Evolutionary conservation across 2,329 filamentous ascomycete species (phyloP).

Genomic region (Lasiodiplodia sp.): DNA sequence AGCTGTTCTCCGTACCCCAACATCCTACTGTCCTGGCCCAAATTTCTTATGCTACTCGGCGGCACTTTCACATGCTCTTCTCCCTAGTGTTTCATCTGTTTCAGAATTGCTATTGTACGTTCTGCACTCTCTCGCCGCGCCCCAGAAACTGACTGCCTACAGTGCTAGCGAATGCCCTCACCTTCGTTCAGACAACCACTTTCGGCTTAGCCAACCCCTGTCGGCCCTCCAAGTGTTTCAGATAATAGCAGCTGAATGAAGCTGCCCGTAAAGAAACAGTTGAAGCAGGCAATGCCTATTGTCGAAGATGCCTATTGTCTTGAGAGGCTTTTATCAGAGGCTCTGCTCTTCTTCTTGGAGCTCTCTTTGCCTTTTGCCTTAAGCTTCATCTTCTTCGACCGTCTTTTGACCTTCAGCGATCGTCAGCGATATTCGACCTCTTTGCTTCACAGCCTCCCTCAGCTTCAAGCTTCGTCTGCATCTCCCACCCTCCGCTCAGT

Average conservation of each 20-base stretch:
- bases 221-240: background rate
- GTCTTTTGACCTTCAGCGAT: background rate
- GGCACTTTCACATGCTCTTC: no score
- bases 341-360: background rate
- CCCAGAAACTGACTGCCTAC: background rate
- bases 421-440: background rate
- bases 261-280: background rate
- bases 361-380: background rate
- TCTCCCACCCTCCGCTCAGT: background rate
- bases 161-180: background rate
- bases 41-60: background rate
- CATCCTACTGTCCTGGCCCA: background rate
- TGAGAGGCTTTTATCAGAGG: no score
- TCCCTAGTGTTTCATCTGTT: background rate
- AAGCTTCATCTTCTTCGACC: background rate
- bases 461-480: background rate
- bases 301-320: background rate
- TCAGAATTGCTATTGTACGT: slow-evolving; percentile 1
- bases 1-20: slow-evolving; percentile 5
- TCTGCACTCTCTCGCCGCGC: background rate
- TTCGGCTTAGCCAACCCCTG: background rate
- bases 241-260: background rate
- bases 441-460: background rate
- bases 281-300: background rate
- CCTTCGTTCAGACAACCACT: background rate